Conservation (phyloP, 441 rosid species). For the Capsella rubella region DNA sequence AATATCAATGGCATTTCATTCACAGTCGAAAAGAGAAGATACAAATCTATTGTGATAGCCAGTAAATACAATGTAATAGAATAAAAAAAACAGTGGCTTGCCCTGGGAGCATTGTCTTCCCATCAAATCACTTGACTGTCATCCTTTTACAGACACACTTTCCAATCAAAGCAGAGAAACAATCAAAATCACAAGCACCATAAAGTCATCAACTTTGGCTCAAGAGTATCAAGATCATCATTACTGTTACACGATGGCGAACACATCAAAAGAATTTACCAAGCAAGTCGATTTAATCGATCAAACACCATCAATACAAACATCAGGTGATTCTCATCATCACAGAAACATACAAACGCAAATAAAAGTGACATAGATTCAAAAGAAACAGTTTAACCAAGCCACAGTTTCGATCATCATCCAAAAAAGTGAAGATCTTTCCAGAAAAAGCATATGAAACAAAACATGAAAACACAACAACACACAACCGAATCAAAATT, state of each 20-base stretch:
- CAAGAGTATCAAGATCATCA: constrained; percentile 7
- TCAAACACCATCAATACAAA: constrained; percentile 19
- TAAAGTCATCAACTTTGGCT: constrained; percentile 28
- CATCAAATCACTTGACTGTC: constrained; percentile 10
- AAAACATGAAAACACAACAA: constrained; percentile 32
- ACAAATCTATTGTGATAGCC: constrained; percentile 6
- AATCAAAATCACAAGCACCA: constrained; percentile 29
- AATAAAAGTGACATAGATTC: neutral
- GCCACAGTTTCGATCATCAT: constrained; percentile 27
- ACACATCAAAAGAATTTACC: constrained; percentile 8
- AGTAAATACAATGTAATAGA: constrained; percentile 1
- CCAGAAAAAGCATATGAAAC: neutral
- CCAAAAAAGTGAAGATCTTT: constrained; percentile 39
- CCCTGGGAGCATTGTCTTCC: constrained; percentile 19
- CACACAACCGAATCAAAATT: constrained; percentile 26
- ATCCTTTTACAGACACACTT: constrained; percentile 13
- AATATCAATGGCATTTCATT: constrained; percentile 16
- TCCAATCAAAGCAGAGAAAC: constrained; percentile 31
- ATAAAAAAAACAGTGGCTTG: constrained; percentile 17
- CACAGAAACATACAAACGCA: constrained; percentile 26
- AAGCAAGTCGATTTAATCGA: constrained; percentile 1
- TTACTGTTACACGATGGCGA: constrained; percentile 3
- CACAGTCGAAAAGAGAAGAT: constrained; percentile 13
- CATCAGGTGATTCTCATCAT: constrained; percentile 15
- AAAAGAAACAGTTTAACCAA: constrained; percentile 11